Base-by-base conservation (phyloP, 2,329 filamentous ascomycete species). In the Cryphonectria radicalis region DNA sequence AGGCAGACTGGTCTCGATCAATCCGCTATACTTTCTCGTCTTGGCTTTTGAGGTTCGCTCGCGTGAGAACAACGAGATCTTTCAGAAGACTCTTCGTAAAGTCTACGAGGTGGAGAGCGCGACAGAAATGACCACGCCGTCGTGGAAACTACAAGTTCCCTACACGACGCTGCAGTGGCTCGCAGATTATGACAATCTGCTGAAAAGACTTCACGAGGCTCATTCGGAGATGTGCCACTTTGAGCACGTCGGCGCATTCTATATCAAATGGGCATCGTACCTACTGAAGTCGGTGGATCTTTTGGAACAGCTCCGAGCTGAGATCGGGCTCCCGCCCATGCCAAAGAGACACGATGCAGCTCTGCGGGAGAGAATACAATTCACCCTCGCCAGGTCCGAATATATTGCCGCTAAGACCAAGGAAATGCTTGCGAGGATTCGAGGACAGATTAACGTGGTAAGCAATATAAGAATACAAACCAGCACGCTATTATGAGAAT, bases 211-310 rank as follows among this genome's bases (percentile, higher is more conserved):
- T 37, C 60, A 63, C 40, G 70, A 67, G 17, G 64, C 43, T 14
- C 59, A 71, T 19, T 69, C 70, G 1, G 66, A 71, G 63, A 32
- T 71, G 43, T 69, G 70, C 14, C 67, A 69, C 22, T 55, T 69
- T 19, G 67, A 63, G 4, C 64, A 46, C 0, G 67, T 71, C 19
- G 69, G 32, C 7, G 28, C 32, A 1, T 69, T 71, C 35, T 69
- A 67, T 8, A 32, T 66, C 19, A 71, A 66, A 50, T 28, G 68
- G 3, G 67, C 62, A 11, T 28, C 37, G 1, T 71, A 65, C 17
- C 22, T 69, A 14, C 32, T 63, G 1, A 22, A 17, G 8, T 43
- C 53, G 19, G 25, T 71, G 14, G n/a, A 22, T 14, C 0, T 66
- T 37, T 22, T 69, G 13, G 67, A 59, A 4, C 50, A 50, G 19